Evolutionary conservation across 2,329 filamentous ascomycete species (phyloP), one percentile per base, ranked within the genome.

Genomic region (Fragosphaeria purpurea): DNA sequence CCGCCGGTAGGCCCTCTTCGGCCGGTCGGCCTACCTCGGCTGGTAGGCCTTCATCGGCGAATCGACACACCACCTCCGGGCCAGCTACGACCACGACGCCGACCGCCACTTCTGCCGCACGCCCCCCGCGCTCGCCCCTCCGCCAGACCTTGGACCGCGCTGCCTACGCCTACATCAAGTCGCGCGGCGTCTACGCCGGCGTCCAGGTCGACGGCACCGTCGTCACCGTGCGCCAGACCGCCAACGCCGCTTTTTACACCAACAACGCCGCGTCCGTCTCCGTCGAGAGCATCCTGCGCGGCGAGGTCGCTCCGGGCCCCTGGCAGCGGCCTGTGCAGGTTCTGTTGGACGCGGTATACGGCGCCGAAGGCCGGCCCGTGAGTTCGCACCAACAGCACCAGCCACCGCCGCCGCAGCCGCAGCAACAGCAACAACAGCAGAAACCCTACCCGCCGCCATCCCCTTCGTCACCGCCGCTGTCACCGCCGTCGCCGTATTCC

Each of bases 171-270:
- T 95, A 95, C 63, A 80, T 95, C 68, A 95, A 95, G 70, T 90
- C 85, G 45, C 80, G 88, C 48, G 89, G 90, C 5, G 82, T 95
- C 58, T 95, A 93, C 61, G 89, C 87, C 2, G 88, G 88, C 34
- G 79, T 95, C 1, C 85, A 90, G 60, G 76, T 95, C 35, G 89
- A 95, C 61, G 90, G 90, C 32, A 95, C 88, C 0, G 79, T 95
- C 9, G 76, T 95, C 46, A 86, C 91, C 32, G 87, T 94, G 66
- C 80, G 89, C 47, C 83, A 79, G n/a, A 87, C 91, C 52, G 90
- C 91, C 62, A 96, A 96, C 60, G 84, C 88, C 48, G 78, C 79
- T 6, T 95, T 95, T 62, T 95, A 94, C 64, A 37, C 35, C 35
- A 11, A 11, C 35, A 11, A 11, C 3, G 84, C 85, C 30, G 74